Evolutionary conservation across 148 eudicot species (phyloP).

Genomic region (Rhododendron kiyosumense): DNA sequence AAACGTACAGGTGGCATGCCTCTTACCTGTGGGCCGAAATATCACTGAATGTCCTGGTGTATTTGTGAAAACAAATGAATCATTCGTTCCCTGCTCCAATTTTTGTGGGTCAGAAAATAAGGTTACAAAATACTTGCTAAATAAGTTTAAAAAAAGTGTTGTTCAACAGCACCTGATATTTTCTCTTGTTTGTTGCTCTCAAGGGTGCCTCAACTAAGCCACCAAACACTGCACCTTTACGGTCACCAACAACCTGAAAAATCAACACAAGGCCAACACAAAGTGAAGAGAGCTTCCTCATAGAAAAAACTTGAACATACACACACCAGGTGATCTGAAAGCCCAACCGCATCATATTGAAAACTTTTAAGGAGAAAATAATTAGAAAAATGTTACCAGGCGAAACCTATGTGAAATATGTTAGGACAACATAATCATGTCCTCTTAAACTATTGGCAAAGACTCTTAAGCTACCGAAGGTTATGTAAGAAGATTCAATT

Average conservation of each 20-base stretch:
- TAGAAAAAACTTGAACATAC: neutral
- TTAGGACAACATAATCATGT: neutral
- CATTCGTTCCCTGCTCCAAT: constrained; percentile 61
- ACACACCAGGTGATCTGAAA: neutral
- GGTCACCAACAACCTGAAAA: constrained; percentile 83
- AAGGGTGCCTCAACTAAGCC: constrained; percentile 91
- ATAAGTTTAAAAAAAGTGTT: constrained; percentile 2
- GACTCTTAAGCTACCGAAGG: neutral
- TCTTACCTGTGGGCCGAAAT: constrained; percentile 78
- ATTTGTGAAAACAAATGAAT: constrained; percentile 79
- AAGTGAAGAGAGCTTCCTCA: neutral
- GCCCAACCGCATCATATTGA: neutral
- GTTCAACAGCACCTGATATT: constrained; percentile 64
- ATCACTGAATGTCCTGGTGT: constrained; percentile 52
- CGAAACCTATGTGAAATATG: neutral
- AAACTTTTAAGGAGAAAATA: neutral
- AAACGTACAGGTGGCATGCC: neutral
- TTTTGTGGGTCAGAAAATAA: constrained; percentile 12
- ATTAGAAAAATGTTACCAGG: neutral
- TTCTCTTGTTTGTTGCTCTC: constrained; percentile 50
- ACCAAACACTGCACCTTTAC: constrained; percentile 85
- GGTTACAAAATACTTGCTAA: neutral
- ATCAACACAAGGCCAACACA: neutral
- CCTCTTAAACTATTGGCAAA: neutral
- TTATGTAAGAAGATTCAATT: neutral